Evolutionary conservation across 176 grass and related monocot species (phyloP).

Genomic region (Ensete glaucum): DNA sequence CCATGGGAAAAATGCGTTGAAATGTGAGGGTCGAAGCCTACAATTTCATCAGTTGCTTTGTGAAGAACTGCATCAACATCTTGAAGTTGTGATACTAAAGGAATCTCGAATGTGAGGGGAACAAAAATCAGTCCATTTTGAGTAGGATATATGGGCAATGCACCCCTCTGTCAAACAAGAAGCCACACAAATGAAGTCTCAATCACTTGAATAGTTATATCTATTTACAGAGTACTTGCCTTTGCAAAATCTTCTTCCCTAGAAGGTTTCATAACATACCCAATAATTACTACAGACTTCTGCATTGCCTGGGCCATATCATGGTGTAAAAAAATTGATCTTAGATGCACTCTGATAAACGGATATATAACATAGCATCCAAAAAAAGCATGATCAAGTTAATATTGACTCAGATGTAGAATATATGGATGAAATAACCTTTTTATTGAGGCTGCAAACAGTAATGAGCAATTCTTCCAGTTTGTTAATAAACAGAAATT

Average conservation of each 20-base stretch:
- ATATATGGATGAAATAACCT: constrained; percentile 31
- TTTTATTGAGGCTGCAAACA: constrained; percentile 58
- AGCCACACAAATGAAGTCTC: constrained; percentile 14
- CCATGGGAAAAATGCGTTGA: constrained; percentile 59
- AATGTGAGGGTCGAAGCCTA: constrained; percentile 52
- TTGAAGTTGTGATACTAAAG: constrained; percentile 67
- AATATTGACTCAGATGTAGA: constrained; percentile 7
- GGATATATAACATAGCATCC: not conserved
- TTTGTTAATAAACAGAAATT: constrained; percentile 42
- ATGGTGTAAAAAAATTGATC: not conserved
- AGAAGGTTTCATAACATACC: constrained; percentile 89
- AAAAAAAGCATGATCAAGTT: not conserved
- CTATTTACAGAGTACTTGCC: constrained; percentile 44
- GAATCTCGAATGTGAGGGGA: constrained; percentile 68
- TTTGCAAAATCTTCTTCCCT: constrained; percentile 88
- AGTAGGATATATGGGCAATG: constrained; percentile 63
- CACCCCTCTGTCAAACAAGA: constrained; percentile 61
- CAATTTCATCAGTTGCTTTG: constrained; percentile 94
- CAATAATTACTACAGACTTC: constrained; percentile 48
- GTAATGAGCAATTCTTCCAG: constrained; percentile 57
- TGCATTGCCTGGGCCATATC: constrained; percentile 37
- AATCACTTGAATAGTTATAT: constrained; percentile 15
- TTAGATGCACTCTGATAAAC: not conserved
- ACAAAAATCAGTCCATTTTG: constrained; percentile 58
- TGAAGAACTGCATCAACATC: constrained; percentile 75